phyloP scores from a whole-genome alignment of 2,329 filamentous ascomycete species.

The Fusarium sublunatum region DNA sequence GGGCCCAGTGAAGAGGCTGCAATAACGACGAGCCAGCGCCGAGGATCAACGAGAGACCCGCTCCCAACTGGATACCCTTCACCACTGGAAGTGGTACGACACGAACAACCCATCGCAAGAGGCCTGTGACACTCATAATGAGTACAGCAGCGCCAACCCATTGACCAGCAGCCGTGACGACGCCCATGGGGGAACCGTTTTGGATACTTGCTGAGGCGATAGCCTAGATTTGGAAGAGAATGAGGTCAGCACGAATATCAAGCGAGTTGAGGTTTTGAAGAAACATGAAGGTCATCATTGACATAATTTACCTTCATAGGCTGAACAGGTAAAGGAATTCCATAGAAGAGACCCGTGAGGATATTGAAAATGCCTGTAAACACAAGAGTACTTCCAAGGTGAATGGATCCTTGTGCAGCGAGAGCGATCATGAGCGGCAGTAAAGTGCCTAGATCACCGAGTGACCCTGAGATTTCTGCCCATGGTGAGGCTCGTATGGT shows the following conservation, averaged over 20 bases:
- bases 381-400: slow-evolving; percentile 84
- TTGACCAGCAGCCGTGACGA: slow-evolving; percentile 81
- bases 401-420: slow-evolving; percentile 80
- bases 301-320: slow-evolving; percentile 72
- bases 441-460: slow-evolving; percentile 89
- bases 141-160: slow-evolving; percentile 80
- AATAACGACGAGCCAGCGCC: slow-evolving; percentile 79
- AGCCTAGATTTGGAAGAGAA: slow-evolving; percentile 60
- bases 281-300: not conserved
- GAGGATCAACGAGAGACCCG: slow-evolving; percentile 84
- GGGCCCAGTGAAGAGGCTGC: slow-evolving; percentile 73
- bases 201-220: slow-evolving; percentile 91
- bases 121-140: slow-evolving; percentile 80
- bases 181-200: slow-evolving; percentile 60
- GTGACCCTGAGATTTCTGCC: slow-evolving; percentile 86
- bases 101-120: slow-evolving; percentile 79
- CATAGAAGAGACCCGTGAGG: slow-evolving; percentile 82
- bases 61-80: slow-evolving; percentile 94
- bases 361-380: slow-evolving; percentile 92
- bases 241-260: slow-evolving; percentile 3
- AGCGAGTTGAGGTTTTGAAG: not conserved
- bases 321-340: slow-evolving; percentile 90
- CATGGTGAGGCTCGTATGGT: slow-evolving; percentile 61
- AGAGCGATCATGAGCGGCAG: slow-evolving; percentile 91
- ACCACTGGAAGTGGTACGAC: slow-evolving; percentile 87